Evolutionary conservation across 2,329 filamentous ascomycete genomes (phyloP).

Genomic region (Pestalotiopsis sp.): DNA sequence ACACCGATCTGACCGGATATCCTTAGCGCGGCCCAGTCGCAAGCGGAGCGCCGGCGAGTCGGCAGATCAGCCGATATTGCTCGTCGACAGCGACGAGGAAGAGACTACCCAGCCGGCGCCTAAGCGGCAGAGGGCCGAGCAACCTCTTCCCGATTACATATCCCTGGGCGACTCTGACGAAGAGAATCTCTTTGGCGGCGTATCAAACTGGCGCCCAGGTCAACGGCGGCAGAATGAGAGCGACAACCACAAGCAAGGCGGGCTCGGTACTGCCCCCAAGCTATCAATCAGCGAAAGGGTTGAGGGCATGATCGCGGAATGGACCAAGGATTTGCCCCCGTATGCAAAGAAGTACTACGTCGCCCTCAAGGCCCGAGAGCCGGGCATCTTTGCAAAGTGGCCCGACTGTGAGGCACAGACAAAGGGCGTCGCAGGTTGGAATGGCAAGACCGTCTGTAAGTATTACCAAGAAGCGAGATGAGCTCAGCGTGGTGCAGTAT

Average conservation of each 20-base stretch:
- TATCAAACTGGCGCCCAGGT: background rate
- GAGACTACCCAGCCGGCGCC: background rate
- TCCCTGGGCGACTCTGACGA: background rate
- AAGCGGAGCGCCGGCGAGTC: background rate
- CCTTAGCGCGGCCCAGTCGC: background rate
- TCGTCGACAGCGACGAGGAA: background rate
- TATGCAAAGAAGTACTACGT: background rate
- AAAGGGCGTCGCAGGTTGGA: background rate
- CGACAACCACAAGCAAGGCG: too few species aligned
- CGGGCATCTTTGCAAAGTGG: background rate
- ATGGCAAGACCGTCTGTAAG: background rate
- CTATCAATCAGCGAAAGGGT: background rate
- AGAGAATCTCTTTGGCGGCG: background rate
- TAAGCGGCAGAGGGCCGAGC: background rate
- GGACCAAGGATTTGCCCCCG: background rate
- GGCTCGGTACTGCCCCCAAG: too few species aligned
- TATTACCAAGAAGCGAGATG: background rate
- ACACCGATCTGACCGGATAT: background rate
- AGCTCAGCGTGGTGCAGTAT: too few species aligned
- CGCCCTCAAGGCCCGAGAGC: background rate
- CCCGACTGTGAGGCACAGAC: background rate
- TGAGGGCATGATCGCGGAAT: background rate
- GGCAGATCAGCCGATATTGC: background rate
- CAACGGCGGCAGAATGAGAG: too few species aligned
- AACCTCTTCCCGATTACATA: background rate